phyloP scores from a whole-genome alignment of 306 rosid species.

The Trifolium repens region DNA sequence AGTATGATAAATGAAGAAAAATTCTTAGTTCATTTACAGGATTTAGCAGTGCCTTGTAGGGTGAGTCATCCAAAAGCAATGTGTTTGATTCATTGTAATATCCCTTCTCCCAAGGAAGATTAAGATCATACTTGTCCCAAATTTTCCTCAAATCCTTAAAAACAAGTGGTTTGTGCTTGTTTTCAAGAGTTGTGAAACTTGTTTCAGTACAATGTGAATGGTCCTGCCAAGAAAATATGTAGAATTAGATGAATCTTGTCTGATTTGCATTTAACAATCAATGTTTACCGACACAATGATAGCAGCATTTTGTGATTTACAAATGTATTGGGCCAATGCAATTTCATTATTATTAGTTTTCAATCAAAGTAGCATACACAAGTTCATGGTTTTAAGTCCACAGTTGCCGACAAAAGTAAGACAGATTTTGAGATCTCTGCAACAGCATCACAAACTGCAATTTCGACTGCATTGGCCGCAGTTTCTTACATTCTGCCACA shows the following conservation, averaged over 20 bases:
- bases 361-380: not conserved
- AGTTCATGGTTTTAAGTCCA: not conserved
- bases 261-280: no score
- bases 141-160: slow-evolving; percentile 79
- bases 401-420: not conserved
- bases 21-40: slow-evolving; percentile 53
- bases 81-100: slow-evolving; percentile 70
- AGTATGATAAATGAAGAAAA: slow-evolving; percentile 1
- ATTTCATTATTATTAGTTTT: not conserved
- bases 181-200: slow-evolving; percentile 62
- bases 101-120: slow-evolving; percentile 82
- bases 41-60: slow-evolving; percentile 81
- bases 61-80: slow-evolving; percentile 86
- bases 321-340: not conserved
- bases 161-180: slow-evolving; percentile 64
- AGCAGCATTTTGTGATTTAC: not conserved
- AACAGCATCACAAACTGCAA: not conserved
- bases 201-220: slow-evolving; percentile 66
- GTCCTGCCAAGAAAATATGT: slow-evolving; percentile 51
- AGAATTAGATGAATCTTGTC: not conserved
- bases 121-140: slow-evolving; percentile 78
- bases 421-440: not conserved
- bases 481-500: not conserved
- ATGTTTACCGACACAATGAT: no score
- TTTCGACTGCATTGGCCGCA: not conserved